A percentile compares a stretch with the other conserved stretches of the same genome.
These are phyloP conservation scores for Talaromyces rugulosus DNA, from an alignment of 2,329 filamentous ascomycete species.

Conservation along the genomic window DNA sequence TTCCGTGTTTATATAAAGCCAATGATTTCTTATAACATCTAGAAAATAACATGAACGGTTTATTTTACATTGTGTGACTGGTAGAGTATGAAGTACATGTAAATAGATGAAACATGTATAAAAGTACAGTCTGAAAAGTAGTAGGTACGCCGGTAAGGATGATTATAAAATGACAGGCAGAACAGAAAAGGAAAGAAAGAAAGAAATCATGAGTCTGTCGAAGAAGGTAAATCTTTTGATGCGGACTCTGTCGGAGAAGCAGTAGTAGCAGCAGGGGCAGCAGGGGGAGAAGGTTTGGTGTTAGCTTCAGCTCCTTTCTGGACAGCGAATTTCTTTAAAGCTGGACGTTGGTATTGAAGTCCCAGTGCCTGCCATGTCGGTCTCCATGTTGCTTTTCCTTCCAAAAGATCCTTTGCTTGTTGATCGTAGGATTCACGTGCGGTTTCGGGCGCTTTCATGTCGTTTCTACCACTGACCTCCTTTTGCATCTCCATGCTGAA, in stretches of 20 bases:
- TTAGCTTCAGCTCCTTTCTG: not conserved
- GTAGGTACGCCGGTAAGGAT: not conserved
- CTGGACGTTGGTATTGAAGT: slow-evolving; percentile 31
- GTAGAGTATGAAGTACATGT: slow-evolving; percentile 5
- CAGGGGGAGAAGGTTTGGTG: not conserved
- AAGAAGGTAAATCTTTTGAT: not conserved
- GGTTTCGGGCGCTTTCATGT: slow-evolving; percentile 35
- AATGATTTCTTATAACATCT: not conserved
- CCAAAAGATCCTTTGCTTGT: slow-evolving; percentile 61
- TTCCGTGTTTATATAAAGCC: not conserved
- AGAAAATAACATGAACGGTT: not conserved
- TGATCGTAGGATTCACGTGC: slow-evolving; percentile 48
- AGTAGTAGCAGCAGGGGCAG: not conserved
- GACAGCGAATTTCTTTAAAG: slow-evolving; percentile 7
- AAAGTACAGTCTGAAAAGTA: not conserved
- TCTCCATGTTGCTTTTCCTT: slow-evolving; percentile 59
- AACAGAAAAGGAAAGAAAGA: not conserved
- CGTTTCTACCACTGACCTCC: slow-evolving; percentile 25
- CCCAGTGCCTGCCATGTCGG: slow-evolving; percentile 45
- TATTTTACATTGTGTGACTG: slow-evolving; percentile 6
- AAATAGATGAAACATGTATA: not conserved
- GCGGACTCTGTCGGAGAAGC: not conserved
- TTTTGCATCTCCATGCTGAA: slow-evolving; percentile 41
- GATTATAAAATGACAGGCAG: not conserved
- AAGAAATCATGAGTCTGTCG: not conserved